These are phyloP conservation scores for Kwoniella pini DNA, from an alignment of 768 basidiomycete genomes.

Conservation along the genomic window DNA sequence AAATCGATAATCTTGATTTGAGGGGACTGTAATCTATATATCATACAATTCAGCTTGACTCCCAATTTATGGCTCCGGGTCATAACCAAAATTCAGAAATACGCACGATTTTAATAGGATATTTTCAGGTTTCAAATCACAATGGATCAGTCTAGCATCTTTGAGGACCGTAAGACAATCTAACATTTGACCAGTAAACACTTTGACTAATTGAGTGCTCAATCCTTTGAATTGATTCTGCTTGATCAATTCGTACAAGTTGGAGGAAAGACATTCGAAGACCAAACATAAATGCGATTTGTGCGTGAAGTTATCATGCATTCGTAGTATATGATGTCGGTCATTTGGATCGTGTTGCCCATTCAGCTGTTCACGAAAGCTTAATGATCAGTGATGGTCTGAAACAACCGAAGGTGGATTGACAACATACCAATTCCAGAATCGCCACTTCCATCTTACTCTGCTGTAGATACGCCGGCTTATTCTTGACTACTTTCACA, in stretches of 20 bases:
- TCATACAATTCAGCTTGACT: background rate
- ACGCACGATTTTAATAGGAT: conserved; percentile 91
- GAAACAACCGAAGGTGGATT: background rate
- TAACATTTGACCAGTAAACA: conserved; percentile 93
- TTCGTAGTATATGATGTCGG: conserved; percentile 92
- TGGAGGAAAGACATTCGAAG: conserved; percentile 93
- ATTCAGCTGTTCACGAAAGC: conserved; percentile 67
- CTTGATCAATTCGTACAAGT: conserved; percentile 98
- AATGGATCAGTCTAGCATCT: conserved; percentile 93
- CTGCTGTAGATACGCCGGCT: conserved; percentile 99
- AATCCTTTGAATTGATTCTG: conserved; percentile 99
- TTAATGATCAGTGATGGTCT: background rate
- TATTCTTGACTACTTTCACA: conserved; percentile 99
- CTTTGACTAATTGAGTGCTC: conserved; percentile 94
- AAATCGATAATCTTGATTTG: conserved; percentile 99
- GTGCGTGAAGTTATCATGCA: conserved; percentile 96
- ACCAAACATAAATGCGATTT: conserved; percentile 95
- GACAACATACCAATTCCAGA: conserved; percentile 77
- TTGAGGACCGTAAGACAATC: conserved; percentile 91
- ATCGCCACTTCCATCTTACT: conserved; percentile 99
- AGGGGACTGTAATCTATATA: conserved; percentile 81
- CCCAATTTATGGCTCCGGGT: background rate
- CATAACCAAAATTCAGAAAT: background rate
- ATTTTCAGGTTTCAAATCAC: conserved; percentile 98
- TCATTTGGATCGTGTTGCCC: conserved; percentile 89